Conservation (phyloP, 2,329 filamentous ascomycete genomes). For the Emmonsiellopsis sp. region DNA sequence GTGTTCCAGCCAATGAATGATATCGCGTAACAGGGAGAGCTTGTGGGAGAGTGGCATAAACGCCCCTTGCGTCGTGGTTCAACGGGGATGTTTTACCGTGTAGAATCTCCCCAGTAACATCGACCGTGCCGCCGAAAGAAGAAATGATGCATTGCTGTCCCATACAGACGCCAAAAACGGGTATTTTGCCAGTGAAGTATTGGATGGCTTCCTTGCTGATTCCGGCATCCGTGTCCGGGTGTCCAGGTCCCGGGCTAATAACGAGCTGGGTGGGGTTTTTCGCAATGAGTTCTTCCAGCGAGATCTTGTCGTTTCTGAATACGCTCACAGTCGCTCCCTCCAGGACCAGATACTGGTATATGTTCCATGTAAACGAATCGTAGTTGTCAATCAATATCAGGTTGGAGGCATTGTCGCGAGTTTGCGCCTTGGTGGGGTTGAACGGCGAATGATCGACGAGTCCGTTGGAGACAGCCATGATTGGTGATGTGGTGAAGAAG, state of each 20-base stretch:
- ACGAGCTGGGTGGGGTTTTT: constrained; percentile 89
- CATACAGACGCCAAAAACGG: constrained; percentile 97
- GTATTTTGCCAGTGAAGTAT: constrained; percentile 89
- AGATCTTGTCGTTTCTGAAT: constrained; percentile 84
- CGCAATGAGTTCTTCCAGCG: constrained; percentile 70
- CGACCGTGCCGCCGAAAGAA: constrained; percentile 82
- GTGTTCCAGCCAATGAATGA: constrained; percentile 89
- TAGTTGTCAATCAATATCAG: constrained; percentile 97
- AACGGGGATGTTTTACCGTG: constrained; percentile 94
- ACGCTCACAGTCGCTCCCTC: constrained; percentile 89
- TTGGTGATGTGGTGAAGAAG: neutral
- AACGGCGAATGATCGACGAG: constrained; percentile 72
- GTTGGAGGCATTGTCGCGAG: constrained; percentile 73
- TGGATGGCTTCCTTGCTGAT: constrained; percentile 86
- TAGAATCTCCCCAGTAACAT: constrained; percentile 88
- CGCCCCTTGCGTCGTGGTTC: constrained; percentile 82
- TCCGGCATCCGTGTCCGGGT: constrained; percentile 83
- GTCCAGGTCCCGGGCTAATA: constrained; percentile 88
- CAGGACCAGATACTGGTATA: constrained; percentile 96
- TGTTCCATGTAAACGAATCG: constrained; percentile 98
- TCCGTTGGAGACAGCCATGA: constrained; percentile 23
- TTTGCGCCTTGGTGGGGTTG: constrained; percentile 65
- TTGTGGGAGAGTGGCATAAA: constrained; percentile 73
- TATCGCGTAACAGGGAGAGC: constrained; percentile 85
- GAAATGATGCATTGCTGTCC: constrained; percentile 98